These are phyloP conservation scores for Oenanthe sinensis DNA, from an alignment of 129 eudicot species.

Conservation along the genomic window DNA sequence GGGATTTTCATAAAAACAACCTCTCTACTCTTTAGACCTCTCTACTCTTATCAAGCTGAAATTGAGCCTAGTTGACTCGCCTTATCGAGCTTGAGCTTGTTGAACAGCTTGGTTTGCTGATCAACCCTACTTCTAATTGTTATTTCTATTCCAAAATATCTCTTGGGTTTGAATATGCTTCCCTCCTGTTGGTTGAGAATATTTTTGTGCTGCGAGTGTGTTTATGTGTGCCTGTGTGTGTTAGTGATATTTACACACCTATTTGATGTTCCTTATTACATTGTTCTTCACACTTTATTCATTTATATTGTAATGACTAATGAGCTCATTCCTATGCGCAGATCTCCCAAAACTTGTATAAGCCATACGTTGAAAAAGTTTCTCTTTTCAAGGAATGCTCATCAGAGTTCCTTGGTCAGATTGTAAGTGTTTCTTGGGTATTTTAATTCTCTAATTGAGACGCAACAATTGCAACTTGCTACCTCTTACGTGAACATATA, in stretches of 20 bases:
- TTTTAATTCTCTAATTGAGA: not conserved
- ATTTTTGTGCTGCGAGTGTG: not conserved
- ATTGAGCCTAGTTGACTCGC: not conserved
- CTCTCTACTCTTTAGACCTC: not conserved
- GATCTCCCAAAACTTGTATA: conserved; percentile 74
- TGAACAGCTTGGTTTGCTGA: not conserved
- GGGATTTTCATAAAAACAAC: not conserved
- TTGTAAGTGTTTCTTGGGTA: conserved; percentile 49
- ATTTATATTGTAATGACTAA: not conserved
- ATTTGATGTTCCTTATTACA: not conserved
- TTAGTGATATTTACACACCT: not conserved
- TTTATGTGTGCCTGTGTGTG: not conserved
- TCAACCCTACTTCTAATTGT: not conserved
- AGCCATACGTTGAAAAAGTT: conserved; percentile 50
- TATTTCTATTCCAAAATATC: not conserved
- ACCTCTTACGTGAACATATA: not conserved
- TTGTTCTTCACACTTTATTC: not conserved
- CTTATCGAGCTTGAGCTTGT: not conserved
- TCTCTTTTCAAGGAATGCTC: conserved; percentile 78
- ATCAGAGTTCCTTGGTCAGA: conserved; percentile 71
- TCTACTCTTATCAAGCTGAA: too few species aligned
- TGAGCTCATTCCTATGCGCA: conserved; percentile 21
- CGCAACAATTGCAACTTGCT: not conserved
- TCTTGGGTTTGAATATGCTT: not conserved
- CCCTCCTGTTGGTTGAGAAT: not conserved